phyloP scores from a whole-genome alignment of 805 yeast genomes.

The Saccharomycopsis fibuligera region DNA sequence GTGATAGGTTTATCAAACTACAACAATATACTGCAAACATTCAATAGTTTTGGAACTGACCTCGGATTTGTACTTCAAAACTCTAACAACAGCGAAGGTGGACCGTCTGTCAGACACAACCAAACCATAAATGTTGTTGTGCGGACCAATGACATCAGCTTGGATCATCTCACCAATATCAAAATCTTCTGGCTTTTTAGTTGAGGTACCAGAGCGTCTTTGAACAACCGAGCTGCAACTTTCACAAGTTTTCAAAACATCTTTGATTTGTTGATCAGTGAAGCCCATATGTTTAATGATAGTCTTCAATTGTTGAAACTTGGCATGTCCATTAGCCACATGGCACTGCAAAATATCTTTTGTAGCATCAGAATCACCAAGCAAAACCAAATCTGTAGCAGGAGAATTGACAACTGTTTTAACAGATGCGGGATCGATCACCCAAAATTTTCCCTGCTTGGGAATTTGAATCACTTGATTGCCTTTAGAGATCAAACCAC shows the following conservation, averaged over 20 bases:
- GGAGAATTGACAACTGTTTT: neutral
- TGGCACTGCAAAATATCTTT: neutral
- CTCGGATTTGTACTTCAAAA: neutral
- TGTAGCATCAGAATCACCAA: neutral
- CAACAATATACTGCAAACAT: too few relatives aligned
- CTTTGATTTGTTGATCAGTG: neutral
- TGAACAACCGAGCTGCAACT: neutral
- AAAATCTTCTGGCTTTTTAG: neutral
- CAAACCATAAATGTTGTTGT: neutral
- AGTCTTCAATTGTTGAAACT: neutral
- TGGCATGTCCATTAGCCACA: neutral
- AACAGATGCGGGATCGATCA: neutral
- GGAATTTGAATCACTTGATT: neutral
- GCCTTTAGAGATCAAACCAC: neutral
- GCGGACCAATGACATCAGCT: conserved; percentile 2
- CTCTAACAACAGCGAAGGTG: neutral
- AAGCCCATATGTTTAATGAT: neutral
- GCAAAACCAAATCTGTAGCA: neutral
- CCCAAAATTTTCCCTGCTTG: neutral
- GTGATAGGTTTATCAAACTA: too few relatives aligned
- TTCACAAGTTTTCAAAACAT: neutral
- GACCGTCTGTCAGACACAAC: neutral
- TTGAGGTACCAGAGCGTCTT: neutral
- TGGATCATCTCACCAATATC: neutral
- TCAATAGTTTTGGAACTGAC: neutral